phyloP scores from a whole-genome alignment of 1,284 basidiomycete genomes.

The Apiotrichum akiyoshidainum region DNA sequence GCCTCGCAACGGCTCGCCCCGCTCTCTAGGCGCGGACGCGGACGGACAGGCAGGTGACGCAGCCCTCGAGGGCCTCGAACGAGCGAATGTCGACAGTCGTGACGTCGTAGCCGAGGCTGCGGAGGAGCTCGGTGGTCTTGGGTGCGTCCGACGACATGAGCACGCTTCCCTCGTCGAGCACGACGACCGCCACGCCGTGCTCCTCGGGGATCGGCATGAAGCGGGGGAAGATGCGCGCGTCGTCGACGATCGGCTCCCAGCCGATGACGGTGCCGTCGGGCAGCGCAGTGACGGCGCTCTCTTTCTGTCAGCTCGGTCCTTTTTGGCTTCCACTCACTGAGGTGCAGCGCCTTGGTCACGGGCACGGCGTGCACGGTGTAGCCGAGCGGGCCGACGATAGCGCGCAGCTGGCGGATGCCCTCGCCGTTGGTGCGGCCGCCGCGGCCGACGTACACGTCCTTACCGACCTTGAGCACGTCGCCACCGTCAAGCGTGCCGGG shows the following conservation, averaged over 20 bases:
- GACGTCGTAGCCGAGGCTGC: slow-evolving; percentile 6
- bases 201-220: slow-evolving; percentile 9
- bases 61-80: slow-evolving; percentile 15
- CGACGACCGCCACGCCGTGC: background rate
- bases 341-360: slow-evolving; percentile 13
- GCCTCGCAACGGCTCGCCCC: too few relatives aligned
- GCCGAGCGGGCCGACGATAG: slow-evolving; percentile 4
- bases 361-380: slow-evolving; percentile 7
- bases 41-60: slow-evolving; percentile 13
- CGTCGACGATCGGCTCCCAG: slow-evolving; percentile 11
- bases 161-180: background rate
- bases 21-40: background rate
- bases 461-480: slow-evolving; percentile 16
- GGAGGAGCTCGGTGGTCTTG: slow-evolving; percentile 6
- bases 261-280: slow-evolving; percentile 16
- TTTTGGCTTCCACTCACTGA: slow-evolving; percentile 4
- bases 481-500: slow-evolving; percentile 11
- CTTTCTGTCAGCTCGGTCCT: background rate
- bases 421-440: slow-evolving; percentile 10
- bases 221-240: slow-evolving; percentile 8
- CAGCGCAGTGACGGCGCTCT: slow-evolving; percentile 10
- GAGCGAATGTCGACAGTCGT: slow-evolving; percentile 9
- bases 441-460: slow-evolving; percentile 10
- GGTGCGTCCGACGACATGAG: background rate
- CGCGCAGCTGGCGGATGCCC: slow-evolving; percentile 8